Evolutionary conservation across 1,284 basidiomycete genomes (phyloP).

Genomic region (Neolentinus lepideus): DNA sequence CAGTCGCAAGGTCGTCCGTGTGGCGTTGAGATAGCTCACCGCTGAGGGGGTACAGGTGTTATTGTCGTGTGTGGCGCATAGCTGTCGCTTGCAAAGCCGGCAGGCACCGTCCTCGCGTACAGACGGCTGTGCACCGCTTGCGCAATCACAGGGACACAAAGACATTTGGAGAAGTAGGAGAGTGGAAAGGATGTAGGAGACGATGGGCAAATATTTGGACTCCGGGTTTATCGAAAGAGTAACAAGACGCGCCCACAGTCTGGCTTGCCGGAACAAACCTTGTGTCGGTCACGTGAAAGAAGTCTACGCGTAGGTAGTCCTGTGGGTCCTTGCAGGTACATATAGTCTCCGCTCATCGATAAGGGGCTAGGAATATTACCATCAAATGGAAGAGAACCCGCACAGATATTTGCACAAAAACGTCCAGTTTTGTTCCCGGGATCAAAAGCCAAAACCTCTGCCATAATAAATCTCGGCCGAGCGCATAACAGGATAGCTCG

Average conservation of each 20-base stretch:
- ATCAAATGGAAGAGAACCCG: neutral
- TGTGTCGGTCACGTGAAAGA: neutral
- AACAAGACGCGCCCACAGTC: neutral
- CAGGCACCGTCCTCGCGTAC: constrained; percentile 5
- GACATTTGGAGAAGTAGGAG: neutral
- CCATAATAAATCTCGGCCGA: too few relatives aligned
- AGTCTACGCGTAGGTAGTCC: neutral
- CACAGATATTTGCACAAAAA: too few relatives aligned
- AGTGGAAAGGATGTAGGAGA: neutral
- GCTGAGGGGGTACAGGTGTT: neutral
- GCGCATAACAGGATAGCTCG: too few relatives aligned
- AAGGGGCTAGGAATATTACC: too few relatives aligned
- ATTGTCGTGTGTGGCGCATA: constrained; percentile 7
- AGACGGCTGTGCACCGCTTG: neutral
- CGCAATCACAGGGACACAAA: constrained; percentile 1
- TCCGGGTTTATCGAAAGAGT: neutral
- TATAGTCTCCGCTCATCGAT: neutral
- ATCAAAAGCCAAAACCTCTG: too few relatives aligned
- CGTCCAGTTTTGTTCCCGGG: too few relatives aligned
- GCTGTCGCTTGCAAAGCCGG: constrained; percentile 5
- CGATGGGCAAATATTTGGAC: neutral
- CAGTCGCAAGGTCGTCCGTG: neutral
- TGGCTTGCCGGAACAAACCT: neutral
- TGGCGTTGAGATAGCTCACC: neutral
- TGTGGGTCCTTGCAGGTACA: neutral